Evolutionary conservation across 2,329 filamentous ascomycete genomes (phyloP), one percentile per base, ranked within the genome.

Genomic region (Lithohypha guttulata): DNA sequence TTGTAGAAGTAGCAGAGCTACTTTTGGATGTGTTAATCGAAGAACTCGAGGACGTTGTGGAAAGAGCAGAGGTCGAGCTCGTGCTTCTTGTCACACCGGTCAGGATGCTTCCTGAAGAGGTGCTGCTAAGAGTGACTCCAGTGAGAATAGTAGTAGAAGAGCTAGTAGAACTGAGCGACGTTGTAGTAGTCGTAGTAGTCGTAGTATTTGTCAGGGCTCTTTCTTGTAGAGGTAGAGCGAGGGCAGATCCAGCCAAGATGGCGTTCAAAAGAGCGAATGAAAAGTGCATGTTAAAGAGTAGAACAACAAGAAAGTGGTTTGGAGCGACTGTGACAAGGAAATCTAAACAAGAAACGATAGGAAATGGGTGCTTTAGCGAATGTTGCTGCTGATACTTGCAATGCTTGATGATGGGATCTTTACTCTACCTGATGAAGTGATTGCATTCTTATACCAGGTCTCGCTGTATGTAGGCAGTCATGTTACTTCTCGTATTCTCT

Each of bases 191-290:
- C 9, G 30, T 39, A 21, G 42, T 25, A n/a, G 42, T 41, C 9
- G 41, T 39, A 18, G 27, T 45, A 23, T 28, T 28, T n/a, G 38
- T 42, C 11, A 28, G 2, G n/a, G 29, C 43, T 4, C 34, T 39
- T 30, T 50, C 41, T 11, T 31, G 25, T 14, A 46, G 40, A 14
- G 51, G 48, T 6, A 45, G 42, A 21, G 50, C 51, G 22, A 50
- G 19, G 30, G 51, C 41, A 36, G 44, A 44, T 34, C 50, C 47
- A 14, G 43, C 42, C 15, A 53, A 46, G 40, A 49, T 43, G 10
- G 43, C 42, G 15, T 51, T 23, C 17, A 49, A 17, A 20, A 51
- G 42, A 17, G 38, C 27, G 9, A 44, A 31, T 20, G 43, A 43
- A 28, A 39, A 22, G 30, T 31, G 46, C 42, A 47, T 48, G 11